Evolutionary conservation across 768 basidiomycete species (phyloP), one percentile per base, ranked within the genome.

Genomic region (Leccinum olivaceopallidum): DNA sequence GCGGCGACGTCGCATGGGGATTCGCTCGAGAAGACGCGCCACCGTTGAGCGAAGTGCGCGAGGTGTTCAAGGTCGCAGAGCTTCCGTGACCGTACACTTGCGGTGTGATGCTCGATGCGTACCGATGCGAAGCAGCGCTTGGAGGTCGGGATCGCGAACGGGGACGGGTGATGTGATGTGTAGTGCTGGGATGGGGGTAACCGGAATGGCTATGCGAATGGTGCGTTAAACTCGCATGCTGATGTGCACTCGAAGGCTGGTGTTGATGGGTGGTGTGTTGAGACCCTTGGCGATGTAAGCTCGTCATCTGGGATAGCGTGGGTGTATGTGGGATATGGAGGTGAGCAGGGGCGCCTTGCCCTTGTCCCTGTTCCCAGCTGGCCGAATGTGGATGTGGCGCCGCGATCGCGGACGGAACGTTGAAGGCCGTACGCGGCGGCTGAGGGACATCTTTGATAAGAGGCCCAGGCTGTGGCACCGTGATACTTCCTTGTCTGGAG

Each of bases 61-160:
- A 75, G 7, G 52, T 53, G 36, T 67, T 63, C 52, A 60, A 36
- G 8, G 55, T 60, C 59, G 42, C 66, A 22, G 73, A 68, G 59
- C 67, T 59, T 51, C 62, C 66, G 37, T 73, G 72, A 30, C 70
- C 70, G 49, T 73, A 62, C 28, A 63, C 50, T 42, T 70, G 66
- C 26, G 48, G 65, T 18, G 73, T 72, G 55, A 63, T 57, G 28
- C 30, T 72, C 48, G 74, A 68, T 13, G 68, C 66, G 57, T 74
- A 69, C 20, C 69, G 63, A 53, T 75, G 73, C 9, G 74, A 74
- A 12, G 74, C 64, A 30, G 73, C 65, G 32, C 65, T 75, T 6
- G 72, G 72, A 9, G 67, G 72, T 37, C 74, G 59, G 13, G 70
- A 63, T 5, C 62, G 72, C 20, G 74, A 66, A 24, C 67, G 73